Conservation (phyloP, 2,329 filamentous ascomycete genomes). For the Fusarium zealandicum region DNA sequence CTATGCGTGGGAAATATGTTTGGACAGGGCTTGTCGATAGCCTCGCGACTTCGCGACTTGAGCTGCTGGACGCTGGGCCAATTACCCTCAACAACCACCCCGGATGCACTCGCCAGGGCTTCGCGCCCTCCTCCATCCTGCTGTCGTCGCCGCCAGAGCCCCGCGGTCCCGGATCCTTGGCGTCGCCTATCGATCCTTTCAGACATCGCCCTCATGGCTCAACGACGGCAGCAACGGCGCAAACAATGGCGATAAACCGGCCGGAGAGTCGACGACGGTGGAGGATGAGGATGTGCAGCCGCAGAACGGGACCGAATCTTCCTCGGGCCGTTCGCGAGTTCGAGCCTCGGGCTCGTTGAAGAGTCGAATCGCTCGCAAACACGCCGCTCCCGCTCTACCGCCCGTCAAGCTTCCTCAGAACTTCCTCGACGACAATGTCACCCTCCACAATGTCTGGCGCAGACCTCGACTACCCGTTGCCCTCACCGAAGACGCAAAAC, state of each 20-base stretch:
- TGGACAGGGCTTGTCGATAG: conserved; percentile 26
- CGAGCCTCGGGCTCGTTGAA: conserved; percentile 39
- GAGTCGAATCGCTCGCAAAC: conserved; percentile 44
- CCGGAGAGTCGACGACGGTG: conserved; percentile 35
- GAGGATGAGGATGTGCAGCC: conserved; percentile 42
- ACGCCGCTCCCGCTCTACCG: conserved; percentile 54
- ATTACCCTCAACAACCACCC: conserved; percentile 26
- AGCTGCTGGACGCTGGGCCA: conserved; percentile 1
- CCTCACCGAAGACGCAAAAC: conserved; percentile 44
- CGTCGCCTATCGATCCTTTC: conserved; percentile 35
- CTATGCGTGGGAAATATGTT: conserved; percentile 26
- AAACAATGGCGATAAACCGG: conserved; percentile 41
- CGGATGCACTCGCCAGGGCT: conserved; percentile 45
- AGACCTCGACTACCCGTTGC: conserved; percentile 44
- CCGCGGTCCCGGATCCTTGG: conserved; percentile 28
- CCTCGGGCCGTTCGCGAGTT: conserved; percentile 40
- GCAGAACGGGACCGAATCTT: conserved; percentile 40
- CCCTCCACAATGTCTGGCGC: conserved; percentile 32
- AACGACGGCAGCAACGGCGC: conserved; percentile 25
- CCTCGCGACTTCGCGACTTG: conserved; percentile 12
- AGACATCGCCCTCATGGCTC: conserved; percentile 27
- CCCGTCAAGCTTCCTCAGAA: conserved; percentile 62
- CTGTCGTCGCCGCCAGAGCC: conserved; percentile 38
- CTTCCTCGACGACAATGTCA: conserved; percentile 63
- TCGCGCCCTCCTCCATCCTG: conserved; percentile 42